phyloP scores from a whole-genome alignment of 148 eudicot genomes.

The Pouteria glomerata region DNA sequence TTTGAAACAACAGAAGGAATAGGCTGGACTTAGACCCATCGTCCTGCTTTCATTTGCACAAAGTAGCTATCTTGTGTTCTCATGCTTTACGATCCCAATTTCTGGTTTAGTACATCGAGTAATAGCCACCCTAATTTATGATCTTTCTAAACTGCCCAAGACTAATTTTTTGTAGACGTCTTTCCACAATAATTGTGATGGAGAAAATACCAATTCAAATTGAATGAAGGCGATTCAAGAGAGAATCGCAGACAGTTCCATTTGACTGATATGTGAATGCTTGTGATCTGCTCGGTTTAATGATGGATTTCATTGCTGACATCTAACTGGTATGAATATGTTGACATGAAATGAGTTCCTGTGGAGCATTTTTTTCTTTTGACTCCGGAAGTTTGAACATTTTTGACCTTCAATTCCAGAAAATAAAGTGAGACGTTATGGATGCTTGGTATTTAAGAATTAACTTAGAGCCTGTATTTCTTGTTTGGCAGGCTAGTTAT shows the following conservation, averaged over 20 bases:
- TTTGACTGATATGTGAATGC: conserved; percentile 5
- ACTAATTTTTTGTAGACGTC: too few relatives aligned
- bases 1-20: too few relatives aligned
- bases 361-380: not conserved
- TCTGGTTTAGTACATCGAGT: not conserved
- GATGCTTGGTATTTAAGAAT: not conserved
- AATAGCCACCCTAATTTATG: too few relatives aligned
- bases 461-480: not conserved
- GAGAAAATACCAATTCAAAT: too few relatives aligned
- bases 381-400: not conserved
- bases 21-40: too few relatives aligned
- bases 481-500: too few relatives aligned
- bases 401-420: not conserved
- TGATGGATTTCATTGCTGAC: conserved; percentile 11
- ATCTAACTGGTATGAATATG: not conserved
- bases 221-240: too few relatives aligned
- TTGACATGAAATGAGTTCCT: conserved; percentile 1
- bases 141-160: too few relatives aligned
- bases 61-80: not conserved
- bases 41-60: too few relatives aligned
- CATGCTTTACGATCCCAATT: not conserved
- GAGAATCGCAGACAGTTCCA: too few relatives aligned
- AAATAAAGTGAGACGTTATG: not conserved
- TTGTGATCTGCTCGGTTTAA: conserved; percentile 2
- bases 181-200: too few relatives aligned